phyloP scores from a whole-genome alignment of 495 filamentous ascomycete species.

The Aspergillus biplanus region DNA sequence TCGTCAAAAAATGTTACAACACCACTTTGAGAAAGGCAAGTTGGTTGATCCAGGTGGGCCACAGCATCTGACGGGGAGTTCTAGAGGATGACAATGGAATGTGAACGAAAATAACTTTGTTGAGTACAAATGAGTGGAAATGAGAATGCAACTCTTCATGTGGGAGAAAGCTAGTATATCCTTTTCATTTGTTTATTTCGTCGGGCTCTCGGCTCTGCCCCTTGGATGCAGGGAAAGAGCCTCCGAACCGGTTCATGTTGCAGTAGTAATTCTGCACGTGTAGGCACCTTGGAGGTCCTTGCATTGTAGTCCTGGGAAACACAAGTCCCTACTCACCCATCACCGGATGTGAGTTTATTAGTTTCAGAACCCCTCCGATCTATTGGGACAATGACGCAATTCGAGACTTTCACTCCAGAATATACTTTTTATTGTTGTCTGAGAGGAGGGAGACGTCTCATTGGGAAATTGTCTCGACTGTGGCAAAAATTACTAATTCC shows the following conservation, averaged over 20 bases:
- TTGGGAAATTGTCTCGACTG: background rate
- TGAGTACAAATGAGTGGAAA: too few relatives aligned
- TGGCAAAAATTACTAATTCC: background rate
- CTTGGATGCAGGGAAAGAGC: slow-evolving; percentile 9
- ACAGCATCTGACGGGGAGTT: too few relatives aligned
- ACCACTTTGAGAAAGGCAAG: background rate
- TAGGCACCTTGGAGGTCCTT: background rate
- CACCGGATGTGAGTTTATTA: background rate
- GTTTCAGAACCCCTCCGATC: background rate
- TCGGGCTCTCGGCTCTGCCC: background rate
- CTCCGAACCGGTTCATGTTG: slow-evolving; percentile 1
- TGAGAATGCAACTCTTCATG: too few relatives aligned
- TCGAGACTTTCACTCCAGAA: background rate
- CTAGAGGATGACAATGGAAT: too few relatives aligned
- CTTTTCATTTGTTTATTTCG: background rate
- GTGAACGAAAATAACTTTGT: too few relatives aligned
- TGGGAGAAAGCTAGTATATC: background rate
- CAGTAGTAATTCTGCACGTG: background rate
- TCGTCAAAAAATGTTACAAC: background rate
- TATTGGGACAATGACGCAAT: background rate
- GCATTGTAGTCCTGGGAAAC: background rate
- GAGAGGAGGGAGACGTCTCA: background rate
- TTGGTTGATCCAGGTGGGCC: background rate
- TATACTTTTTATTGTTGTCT: too few relatives aligned
- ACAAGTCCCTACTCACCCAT: background rate